Evolutionary conservation across 1,284 basidiomycete genomes (phyloP), one percentile per base, ranked within the genome.

Genomic region (Microbotryomycetes sp.): DNA sequence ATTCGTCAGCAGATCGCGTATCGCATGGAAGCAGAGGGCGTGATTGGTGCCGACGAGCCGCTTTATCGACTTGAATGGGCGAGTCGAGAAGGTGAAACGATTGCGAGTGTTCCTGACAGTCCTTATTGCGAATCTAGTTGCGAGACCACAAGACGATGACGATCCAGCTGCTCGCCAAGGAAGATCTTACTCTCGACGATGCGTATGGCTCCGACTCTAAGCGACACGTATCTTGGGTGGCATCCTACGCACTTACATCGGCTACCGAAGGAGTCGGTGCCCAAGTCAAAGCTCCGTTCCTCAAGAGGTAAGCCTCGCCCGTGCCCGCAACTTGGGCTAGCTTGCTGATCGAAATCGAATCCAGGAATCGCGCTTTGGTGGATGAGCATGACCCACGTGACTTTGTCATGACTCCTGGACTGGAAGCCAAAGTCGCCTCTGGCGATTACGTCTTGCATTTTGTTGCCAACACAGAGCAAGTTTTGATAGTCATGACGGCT

Each of bases 61-160:
- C 78, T 97, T 18, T 97, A 89, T 80, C 82, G 90, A 23, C 83
- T 97, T 51, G 91, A 93, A 76, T 96, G 91, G 87, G 89, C 91
- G 72, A 58, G 84, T 77, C 7, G 18, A 9, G 7, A 9, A 41
- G 35, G 35, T n/a, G n/a, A n/a, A n/a, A n/a, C n/a, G n/a, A n/a
- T n/a, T n/a, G n/a, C n/a, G n/a, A 35, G 21, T 5, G 5, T 11
- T 11, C 29, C 24, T 45, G 6, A 15, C 18, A 27, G 30, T 27
- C 9, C 7, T 35, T 50, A 11, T 15, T 9, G 16, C 16, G 7
- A 1, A 3, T 1, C 5, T 69, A 92, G 90, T 78, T 87, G 21
- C 83, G 85, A 0, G 80, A 83, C 23, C 80, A 81, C 11, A 85
- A 85, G 68, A 82, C 80, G 15, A 81, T 94, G 73, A 87, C 88